Evolutionary conservation across 176 grass and related monocot species (phyloP).

Genomic region (Dactylis glomerata): DNA sequence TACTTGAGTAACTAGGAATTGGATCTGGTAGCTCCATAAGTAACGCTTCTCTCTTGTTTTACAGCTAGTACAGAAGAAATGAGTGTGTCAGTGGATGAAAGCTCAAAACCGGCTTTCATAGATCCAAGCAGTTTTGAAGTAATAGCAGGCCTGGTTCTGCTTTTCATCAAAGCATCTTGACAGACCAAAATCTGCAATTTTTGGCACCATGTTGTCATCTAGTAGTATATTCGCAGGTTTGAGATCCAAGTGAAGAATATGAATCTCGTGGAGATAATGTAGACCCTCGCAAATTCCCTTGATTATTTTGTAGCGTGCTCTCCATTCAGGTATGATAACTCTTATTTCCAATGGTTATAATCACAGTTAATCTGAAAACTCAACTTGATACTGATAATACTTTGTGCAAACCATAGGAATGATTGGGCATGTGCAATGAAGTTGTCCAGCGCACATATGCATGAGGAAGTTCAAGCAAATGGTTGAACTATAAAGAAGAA

Average conservation of each 20-base stretch:
- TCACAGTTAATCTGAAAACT: background rate
- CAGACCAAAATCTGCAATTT: slow-evolving; percentile 9
- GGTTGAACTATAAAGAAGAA: background rate
- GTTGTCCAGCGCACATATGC: background rate
- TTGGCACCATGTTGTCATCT: slow-evolving; percentile 21
- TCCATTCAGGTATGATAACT: background rate
- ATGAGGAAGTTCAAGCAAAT: background rate
- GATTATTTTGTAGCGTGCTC: background rate
- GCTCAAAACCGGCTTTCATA: background rate
- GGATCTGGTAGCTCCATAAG: background rate
- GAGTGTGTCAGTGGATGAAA: background rate
- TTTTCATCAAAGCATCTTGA: slow-evolving; percentile 10
- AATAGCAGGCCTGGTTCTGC: background rate
- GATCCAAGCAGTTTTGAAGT: background rate
- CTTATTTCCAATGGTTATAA: background rate
- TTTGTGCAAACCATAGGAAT: background rate
- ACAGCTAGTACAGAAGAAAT: background rate
- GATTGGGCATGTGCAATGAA: background rate
- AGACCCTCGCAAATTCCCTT: slow-evolving; percentile 1
- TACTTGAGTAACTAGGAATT: background rate
- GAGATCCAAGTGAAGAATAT: background rate
- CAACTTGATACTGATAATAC: background rate
- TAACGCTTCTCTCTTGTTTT: background rate
- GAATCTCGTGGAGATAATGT: background rate
- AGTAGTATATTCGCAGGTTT: slow-evolving; percentile 21